phyloP scores from a whole-genome alignment of 371 early-diverging fungal species.

The Mortierella sp. region DNA sequence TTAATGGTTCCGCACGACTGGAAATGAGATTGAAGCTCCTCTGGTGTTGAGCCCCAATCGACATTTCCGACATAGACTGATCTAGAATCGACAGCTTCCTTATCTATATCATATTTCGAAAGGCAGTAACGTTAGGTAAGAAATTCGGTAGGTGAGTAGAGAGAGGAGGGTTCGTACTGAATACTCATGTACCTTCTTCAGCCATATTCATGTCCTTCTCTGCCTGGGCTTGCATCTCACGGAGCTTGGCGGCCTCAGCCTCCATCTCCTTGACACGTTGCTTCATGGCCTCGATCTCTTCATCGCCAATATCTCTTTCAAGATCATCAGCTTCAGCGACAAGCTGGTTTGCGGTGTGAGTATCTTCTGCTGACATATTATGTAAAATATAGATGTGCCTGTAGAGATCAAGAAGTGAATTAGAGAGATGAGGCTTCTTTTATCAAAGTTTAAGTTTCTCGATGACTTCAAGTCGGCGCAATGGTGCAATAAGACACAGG shows the following conservation, averaged over 20 bases:
- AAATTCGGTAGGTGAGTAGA: not conserved
- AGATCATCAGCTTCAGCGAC: constrained; percentile 35
- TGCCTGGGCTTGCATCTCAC: constrained; percentile 91
- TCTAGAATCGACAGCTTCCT: constrained; percentile 90
- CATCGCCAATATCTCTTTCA: constrained; percentile 49
- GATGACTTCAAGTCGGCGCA: no score
- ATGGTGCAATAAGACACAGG: no score
- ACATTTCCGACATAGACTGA: constrained; percentile 98
- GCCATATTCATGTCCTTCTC: constrained; percentile 81
- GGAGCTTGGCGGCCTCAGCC: constrained; percentile 94
- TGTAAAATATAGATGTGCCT: not conserved
- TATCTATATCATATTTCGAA: constrained; percentile 59
- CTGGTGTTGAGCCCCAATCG: constrained; percentile 95
- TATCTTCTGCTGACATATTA: constrained; percentile 48
- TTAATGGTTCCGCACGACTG: constrained; percentile 97
- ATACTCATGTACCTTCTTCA: constrained; percentile 64
- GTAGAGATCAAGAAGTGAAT: constrained; percentile 1
- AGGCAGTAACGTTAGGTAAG: not conserved
- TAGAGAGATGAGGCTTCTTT: not conserved
- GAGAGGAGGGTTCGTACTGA: not conserved
- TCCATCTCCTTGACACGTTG: constrained; percentile 93
- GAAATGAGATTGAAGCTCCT: constrained; percentile 97
- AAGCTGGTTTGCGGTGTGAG: constrained; percentile 14
- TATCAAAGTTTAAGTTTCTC: no score
- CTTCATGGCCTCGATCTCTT: constrained; percentile 85